phyloP scores from a whole-genome alignment of 306 rosid genomes.

The Vigna nakashimae region DNA sequence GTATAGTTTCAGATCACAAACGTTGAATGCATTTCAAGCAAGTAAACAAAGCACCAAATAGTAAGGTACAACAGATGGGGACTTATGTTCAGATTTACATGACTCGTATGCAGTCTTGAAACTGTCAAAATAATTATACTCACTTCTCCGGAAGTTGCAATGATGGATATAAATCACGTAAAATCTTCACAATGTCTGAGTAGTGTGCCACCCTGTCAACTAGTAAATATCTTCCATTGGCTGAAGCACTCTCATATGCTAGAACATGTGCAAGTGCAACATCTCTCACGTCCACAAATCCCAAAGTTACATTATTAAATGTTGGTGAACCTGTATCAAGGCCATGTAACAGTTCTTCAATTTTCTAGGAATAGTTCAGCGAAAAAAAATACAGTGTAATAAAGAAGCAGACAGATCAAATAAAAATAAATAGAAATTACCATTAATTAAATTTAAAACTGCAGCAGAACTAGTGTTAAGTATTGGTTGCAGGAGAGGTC shows the following conservation, averaged over 20 bases:
- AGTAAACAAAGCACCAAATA: too few species aligned
- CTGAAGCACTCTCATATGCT: slow-evolving; percentile 74
- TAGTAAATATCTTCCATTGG: slow-evolving; percentile 72
- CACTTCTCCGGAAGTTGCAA: slow-evolving; percentile 65
- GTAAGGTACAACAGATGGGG: too few species aligned
- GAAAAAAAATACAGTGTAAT: background rate
- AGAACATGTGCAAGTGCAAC: slow-evolving; percentile 74
- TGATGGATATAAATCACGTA: slow-evolving; percentile 58
- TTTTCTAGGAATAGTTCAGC: background rate
- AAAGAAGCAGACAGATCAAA: background rate
- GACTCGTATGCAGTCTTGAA: background rate
- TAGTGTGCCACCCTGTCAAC: slow-evolving; percentile 59
- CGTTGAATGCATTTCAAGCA: too few species aligned
- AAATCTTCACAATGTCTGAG: slow-evolving; percentile 54
- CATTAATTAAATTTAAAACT: slow-evolving; percentile 53
- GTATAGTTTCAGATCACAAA: too few species aligned
- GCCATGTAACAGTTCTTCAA: background rate
- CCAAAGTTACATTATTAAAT: slow-evolving; percentile 52
- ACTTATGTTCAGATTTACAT: too few species aligned
- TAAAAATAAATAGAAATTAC: slow-evolving; percentile 37
- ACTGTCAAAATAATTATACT: slow-evolving; percentile 31
- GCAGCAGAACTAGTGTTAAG: slow-evolving; percentile 59
- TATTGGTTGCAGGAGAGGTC: slow-evolving; percentile 74
- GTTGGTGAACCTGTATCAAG: slow-evolving; percentile 63
- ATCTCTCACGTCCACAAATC: slow-evolving; percentile 77